Base-by-base conservation (phyloP, 495 filamentous ascomycete genomes). In the Neurospora sp. region DNA sequence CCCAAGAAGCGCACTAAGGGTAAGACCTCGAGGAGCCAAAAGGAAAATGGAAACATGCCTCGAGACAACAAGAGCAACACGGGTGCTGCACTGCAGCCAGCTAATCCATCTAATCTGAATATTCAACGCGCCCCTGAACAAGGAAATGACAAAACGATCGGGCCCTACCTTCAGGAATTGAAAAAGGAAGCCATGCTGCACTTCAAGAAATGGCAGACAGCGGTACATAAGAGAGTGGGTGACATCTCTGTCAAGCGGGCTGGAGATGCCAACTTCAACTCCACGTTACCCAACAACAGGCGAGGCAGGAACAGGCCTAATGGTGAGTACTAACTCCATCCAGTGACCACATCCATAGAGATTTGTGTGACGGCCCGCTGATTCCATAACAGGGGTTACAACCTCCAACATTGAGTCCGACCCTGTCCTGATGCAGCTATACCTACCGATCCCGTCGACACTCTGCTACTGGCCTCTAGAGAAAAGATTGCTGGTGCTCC, bases 401-500 rank as follows among this genome's bases (percentile, higher is more conserved):
- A 72, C 78, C 8, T 72, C 78, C 27, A 76, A 75, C 35, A 75
- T 83, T 39, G 81, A 83, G 72, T 72, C 78, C 38, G 83, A 86
- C 42, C 79, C 79, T 8, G 75, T 74, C 31, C 75, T 87, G 71
- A 76, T 77, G 40, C 75, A 79, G 59, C 77, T 85, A 4, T 86
- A 85, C 73, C 84, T 86, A 9, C 84, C 86, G 0, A 83, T 78
- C 11, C 74, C 79, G 11, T 88, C 84, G 14, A 70, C 82, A 23
- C 82, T 88, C 16, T 78, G 74, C 46, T 77, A 81, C 0, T 75
- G 83, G 20, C 78, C 83, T 0, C 79, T 80, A 69, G 84, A 86
- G 69, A 87, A 86, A 75, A 80, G 84, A 20, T 80, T 79, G 8
- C 76, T 88, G 42, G 76, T 89, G 18, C 78, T 89, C 12, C 82